Base-by-base conservation (phyloP, 352 stramenopile species). In the Globisporangium nodosum region DNA sequence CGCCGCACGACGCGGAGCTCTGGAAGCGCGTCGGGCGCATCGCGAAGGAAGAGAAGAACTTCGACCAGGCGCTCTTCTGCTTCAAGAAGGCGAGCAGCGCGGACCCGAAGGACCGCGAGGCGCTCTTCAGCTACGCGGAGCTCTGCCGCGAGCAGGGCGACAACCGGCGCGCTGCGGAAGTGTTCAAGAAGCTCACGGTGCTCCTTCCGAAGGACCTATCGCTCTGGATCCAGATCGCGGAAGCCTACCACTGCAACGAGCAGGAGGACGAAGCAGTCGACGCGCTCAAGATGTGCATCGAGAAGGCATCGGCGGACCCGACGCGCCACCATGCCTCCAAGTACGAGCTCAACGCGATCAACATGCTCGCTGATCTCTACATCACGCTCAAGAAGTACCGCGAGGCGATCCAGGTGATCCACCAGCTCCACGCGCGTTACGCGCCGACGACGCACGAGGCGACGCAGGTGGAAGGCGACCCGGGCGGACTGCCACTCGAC, bases 201-300 rank as follows among this genome's bases (percentile, higher is more conserved):
- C 42, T 90, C 18, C 74, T 85, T 5, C 85, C 85, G 3, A 74
- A 87, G 4, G 85, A 95, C 33, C 60, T 93, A 0, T 91, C 85
- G 12, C 65, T 95, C 33, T 93, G 83, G 83, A 92, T 95, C 59
- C 83, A 93, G 60, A 88, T 92, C 54, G 85, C 85, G 0, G 85
- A 94, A 51, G 81, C 80, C n/a, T 92, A 90, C 39, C 83, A 94
- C 65, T 90, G 80, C 65, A 90, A 92, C 58, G 81, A 88, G n/a
- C 83, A 95, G 58, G 76, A 92, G 62, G 83, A 92, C 33, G 81
- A 93, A 52, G 85, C 85, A 0, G 83, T 95, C 1, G 81, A 93
- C 63, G 85, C 85, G 18, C 66, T 95, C 1, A 86, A 89, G 52
- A 91, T 76, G 65, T 95, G 85, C 35, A 93, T 95, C 39, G 79